Evolutionary conservation across 805 yeast genomes (phyloP).

Genomic region (Suhomyces pyralidae): DNA sequence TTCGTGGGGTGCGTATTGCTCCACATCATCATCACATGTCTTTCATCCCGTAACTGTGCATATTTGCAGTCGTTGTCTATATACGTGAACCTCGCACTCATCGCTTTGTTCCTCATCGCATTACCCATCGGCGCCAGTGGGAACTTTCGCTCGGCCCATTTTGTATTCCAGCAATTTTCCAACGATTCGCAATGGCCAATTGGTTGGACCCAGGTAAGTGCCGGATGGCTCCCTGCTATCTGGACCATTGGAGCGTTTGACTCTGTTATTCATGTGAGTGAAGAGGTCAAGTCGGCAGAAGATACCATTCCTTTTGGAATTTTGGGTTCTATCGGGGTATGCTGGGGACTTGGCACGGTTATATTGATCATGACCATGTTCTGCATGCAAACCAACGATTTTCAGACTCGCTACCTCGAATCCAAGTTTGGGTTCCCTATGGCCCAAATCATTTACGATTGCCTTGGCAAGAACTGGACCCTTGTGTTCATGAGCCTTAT

Average conservation of each 20-base stretch:
- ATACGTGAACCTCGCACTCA: constrained; percentile 20
- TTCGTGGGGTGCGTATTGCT: constrained; percentile 27
- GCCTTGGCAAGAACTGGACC: constrained; percentile 29
- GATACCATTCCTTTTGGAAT: constrained; percentile 42
- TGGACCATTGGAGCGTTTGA: constrained; percentile 42
- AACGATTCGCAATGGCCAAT: constrained; percentile 27
- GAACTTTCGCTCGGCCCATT: constrained; percentile 27
- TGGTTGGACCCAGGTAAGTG: constrained; percentile 24
- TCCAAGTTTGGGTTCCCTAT: constrained; percentile 38
- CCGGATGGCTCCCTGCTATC: constrained; percentile 34
- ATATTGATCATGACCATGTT: constrained; percentile 39
- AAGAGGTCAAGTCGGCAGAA: constrained; percentile 38
- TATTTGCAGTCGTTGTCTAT: constrained; percentile 26
- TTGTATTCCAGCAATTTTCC: constrained; percentile 21
- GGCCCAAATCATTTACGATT: constrained; percentile 39
- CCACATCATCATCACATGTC: constrained; percentile 22
- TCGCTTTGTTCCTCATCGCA: constrained; percentile 25
- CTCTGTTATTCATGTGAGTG: constrained; percentile 41
- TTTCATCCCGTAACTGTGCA: constrained; percentile 22
- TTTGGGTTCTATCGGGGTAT: constrained; percentile 31
- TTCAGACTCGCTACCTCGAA: constrained; percentile 21
- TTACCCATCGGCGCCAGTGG: constrained; percentile 30
- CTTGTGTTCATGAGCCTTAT: constrained; percentile 38
- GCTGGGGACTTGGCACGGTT: constrained; percentile 30
- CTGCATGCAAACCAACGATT: constrained; percentile 29